These are phyloP conservation scores for Hygrophorus russula DNA, from an alignment of 768 basidiomycete genomes.

Conservation along the genomic window DNA sequence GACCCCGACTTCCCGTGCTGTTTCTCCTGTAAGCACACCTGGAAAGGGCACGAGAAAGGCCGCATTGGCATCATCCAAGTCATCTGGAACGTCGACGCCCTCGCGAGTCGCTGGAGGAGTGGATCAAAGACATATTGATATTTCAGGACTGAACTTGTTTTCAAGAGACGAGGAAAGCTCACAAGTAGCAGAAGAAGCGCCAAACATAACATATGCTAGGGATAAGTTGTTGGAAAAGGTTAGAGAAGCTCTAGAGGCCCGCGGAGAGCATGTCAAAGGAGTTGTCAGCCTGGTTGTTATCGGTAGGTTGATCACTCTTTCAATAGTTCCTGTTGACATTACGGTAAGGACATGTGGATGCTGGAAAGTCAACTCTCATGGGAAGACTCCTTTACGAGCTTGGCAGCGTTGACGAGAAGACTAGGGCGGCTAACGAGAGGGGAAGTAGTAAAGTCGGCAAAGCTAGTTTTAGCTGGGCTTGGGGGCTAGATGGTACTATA, in stretches of 20 bases:
- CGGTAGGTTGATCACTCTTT: conserved; percentile 34
- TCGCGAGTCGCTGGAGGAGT: conserved; percentile 18
- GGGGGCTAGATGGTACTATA: conserved; percentile 86
- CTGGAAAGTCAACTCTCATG: conserved; percentile 97
- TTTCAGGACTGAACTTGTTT: conserved; percentile 61
- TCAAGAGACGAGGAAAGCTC: conserved; percentile 28
- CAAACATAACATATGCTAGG: conserved; percentile 55
- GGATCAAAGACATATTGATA: conserved; percentile 58
- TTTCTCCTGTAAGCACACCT: conserved; percentile 29
- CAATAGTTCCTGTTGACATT: not conserved
- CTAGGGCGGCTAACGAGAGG: conserved; percentile 72
- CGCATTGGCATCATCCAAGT: conserved; percentile 18
- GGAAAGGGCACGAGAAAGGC: conserved; percentile 32
- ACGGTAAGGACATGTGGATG: conserved; percentile 86
- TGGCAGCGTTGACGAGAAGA: conserved; percentile 80
- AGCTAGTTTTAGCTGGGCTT: conserved; percentile 94
- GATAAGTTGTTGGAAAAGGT: conserved; percentile 85
- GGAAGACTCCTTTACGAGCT: conserved; percentile 89
- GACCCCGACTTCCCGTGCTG: conserved; percentile 32
- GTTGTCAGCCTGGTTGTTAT: conserved; percentile 84
- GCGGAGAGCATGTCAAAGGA: conserved; percentile 46
- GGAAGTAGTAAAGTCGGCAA: conserved; percentile 88
- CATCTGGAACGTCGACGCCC: conserved; percentile 33
- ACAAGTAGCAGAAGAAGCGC: conserved; percentile 37
- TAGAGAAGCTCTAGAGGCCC: conserved; percentile 33